Percentiles rank a stretch among this genome's conserved stretches.
Conservation (phyloP, 2,329 filamentous ascomycete species). For the Sclerotiophoma versabilis region DNA sequence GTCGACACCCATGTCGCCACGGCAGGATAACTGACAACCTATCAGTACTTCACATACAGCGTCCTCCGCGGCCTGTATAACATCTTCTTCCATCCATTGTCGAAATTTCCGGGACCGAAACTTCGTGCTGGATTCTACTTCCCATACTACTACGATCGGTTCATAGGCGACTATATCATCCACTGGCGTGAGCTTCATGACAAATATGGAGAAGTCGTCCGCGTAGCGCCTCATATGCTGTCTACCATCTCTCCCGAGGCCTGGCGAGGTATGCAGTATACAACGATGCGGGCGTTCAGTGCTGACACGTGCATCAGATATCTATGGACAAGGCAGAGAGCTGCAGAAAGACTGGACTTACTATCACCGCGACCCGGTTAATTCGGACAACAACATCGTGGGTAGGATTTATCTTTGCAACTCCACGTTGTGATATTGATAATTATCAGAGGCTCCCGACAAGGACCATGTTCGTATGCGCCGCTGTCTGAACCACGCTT, state of each 20-base stretch:
- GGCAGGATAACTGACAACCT: background rate
- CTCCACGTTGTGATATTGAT: background rate
- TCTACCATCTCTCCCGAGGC: background rate
- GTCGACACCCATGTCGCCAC: background rate
- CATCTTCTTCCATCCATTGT: constrained; percentile 14
- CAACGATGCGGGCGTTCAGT: background rate
- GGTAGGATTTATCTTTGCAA: background rate
- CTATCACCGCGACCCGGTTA: background rate
- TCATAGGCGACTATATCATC: background rate
- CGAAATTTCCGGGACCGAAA: constrained; percentile 14
- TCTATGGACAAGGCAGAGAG: background rate
- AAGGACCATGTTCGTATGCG: background rate
- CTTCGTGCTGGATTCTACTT: constrained; percentile 1
- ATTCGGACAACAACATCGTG: background rate
- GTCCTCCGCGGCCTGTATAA: background rate
- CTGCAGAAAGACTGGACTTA: background rate
- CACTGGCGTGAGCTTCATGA: background rate
- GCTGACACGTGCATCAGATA: background rate
- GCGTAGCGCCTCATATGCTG: background rate
- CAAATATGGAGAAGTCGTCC: background rate
- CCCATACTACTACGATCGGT: constrained; percentile 12
- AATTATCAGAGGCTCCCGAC: background rate
- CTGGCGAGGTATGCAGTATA: background rate
- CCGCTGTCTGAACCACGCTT: background rate
- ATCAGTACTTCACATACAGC: background rate